Conservation (phyloP, 2,329 filamentous ascomycete species). For the Eurotiales sp. region DNA sequence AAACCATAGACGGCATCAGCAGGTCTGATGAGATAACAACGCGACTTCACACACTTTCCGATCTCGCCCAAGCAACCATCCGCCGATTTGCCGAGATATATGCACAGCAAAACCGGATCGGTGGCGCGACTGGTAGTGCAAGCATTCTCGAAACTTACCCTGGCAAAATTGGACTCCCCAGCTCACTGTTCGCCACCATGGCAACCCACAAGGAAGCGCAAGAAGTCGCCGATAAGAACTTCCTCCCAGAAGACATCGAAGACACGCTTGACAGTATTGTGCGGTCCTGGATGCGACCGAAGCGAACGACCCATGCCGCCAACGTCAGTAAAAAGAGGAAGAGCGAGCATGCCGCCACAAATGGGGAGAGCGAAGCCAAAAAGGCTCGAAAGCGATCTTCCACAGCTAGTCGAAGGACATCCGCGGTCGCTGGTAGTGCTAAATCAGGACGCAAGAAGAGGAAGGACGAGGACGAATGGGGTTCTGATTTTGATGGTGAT, state of each 20-base stretch:
- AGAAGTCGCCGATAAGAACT: slow-evolving; percentile 81
- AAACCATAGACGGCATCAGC: slow-evolving; percentile 74
- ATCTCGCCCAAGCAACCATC: slow-evolving; percentile 78
- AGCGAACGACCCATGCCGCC: slow-evolving; percentile 32
- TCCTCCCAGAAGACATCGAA: slow-evolving; percentile 71
- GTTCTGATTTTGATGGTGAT: slow-evolving; percentile 40
- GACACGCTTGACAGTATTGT: slow-evolving; percentile 76
- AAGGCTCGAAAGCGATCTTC: slow-evolving; percentile 30
- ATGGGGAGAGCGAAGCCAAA: slow-evolving; percentile 25
- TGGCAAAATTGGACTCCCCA: slow-evolving; percentile 74
- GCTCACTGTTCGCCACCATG: slow-evolving; percentile 71
- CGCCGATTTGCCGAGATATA: slow-evolving; percentile 82
- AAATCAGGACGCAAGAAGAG: slow-evolving; percentile 35
- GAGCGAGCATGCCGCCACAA: slow-evolving; percentile 29
- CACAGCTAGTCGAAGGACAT: slow-evolving; percentile 31
- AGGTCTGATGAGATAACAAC: slow-evolving; percentile 45
- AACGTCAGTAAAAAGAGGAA: slow-evolving; percentile 40
- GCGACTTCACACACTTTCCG: slow-evolving; percentile 75
- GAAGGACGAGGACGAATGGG: slow-evolving; percentile 39
- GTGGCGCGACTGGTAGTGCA: slow-evolving; percentile 33
- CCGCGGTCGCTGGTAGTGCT: slow-evolving; percentile 20
- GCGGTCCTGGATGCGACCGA: slow-evolving; percentile 62
- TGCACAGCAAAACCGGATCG: slow-evolving; percentile 60
- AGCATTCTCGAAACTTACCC: slow-evolving; percentile 74
- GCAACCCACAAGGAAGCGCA: slow-evolving; percentile 74